A percentile compares a stretch with the other conserved stretches of the same genome.
Evolutionary conservation across 2,329 filamentous ascomycete species (phyloP).

Genomic region (Pseudogymnoascus pannorum): DNA sequence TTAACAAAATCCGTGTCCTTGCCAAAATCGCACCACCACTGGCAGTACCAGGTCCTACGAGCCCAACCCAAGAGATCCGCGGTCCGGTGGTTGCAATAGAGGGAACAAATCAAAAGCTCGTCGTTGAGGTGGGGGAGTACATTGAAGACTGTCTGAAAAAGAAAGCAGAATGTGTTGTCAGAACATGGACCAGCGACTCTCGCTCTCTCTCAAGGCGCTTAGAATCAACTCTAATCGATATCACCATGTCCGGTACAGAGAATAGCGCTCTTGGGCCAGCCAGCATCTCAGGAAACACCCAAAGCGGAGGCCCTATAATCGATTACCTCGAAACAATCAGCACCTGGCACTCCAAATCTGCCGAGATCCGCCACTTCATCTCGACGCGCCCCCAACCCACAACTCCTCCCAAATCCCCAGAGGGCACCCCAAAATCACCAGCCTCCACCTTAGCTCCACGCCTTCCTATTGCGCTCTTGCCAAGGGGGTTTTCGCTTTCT

Average conservation of each 20-base stretch:
- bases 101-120: constrained; percentile 51
- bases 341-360: constrained; percentile 69
- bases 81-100: constrained; percentile 80
- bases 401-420: background rate
- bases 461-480: constrained; percentile 67
- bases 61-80: constrained; percentile 41
- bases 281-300: background rate
- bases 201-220: background rate
- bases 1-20: constrained; percentile 70
- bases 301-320: constrained; percentile 32
- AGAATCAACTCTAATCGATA: background rate
- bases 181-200: constrained; percentile 19
- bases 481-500: constrained; percentile 71
- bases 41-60: constrained; percentile 30
- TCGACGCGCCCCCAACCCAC: constrained; percentile 27
- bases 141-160: constrained; percentile 38
- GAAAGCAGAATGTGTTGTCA: constrained; percentile 24
- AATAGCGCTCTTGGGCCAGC: background rate
- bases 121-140: constrained; percentile 51
- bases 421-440: constrained; percentile 12
- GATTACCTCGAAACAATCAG: constrained; percentile 62
- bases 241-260: constrained; percentile 2
- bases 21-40: constrained; percentile 68
- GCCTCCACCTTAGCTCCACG: constrained; percentile 13
- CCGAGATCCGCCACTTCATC: constrained; percentile 58